A percentile compares a stretch with the other conserved stretches of the same genome.
phyloP scores from a whole-genome alignment of 495 filamentous ascomycete genomes.

The Aspergillus heteromorphus region DNA sequence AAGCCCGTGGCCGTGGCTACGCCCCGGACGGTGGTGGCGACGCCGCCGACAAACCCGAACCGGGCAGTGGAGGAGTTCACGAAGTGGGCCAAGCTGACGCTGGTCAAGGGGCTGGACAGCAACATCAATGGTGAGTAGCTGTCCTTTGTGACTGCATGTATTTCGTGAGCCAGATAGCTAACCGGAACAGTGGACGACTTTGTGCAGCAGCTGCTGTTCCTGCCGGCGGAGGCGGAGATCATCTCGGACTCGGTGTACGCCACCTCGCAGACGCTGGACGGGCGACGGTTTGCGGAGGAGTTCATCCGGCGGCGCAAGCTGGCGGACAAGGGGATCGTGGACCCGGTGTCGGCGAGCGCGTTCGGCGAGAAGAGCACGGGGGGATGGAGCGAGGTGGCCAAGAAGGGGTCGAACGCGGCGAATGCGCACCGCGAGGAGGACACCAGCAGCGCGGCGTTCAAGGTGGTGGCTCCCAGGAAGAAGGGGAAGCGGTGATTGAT shows the following conservation, averaged over 20 bases:
- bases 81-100: constrained; percentile 78
- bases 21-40: constrained; percentile 29
- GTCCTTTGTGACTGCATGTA: background rate
- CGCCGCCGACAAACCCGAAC: constrained; percentile 41
- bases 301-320: constrained; percentile 88
- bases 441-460: constrained; percentile 61
- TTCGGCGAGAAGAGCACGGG: constrained; percentile 49
- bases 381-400: constrained; percentile 96
- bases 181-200: constrained; percentile 66
- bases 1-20: constrained; percentile 36
- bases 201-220: constrained; percentile 62
- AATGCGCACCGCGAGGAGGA: constrained; percentile 47
- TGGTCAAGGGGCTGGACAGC: constrained; percentile 56
- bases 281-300: constrained; percentile 88
- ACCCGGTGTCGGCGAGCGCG: constrained; percentile 41
- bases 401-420: constrained; percentile 59
- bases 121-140: constrained; percentile 51
- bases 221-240: constrained; percentile 71
- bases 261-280: constrained; percentile 79
- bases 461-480: constrained; percentile 88
- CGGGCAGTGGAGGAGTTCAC: constrained; percentile 80
- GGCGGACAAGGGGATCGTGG: constrained; percentile 80
- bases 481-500: constrained; percentile 68
- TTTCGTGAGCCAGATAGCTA: constrained; percentile 1
- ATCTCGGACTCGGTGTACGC: constrained; percentile 86